Percentiles rank a stretch among this genome's conserved stretches.
phyloP scores from a whole-genome alignment of 768 basidiomycete genomes.

The Suillus placidus region DNA sequence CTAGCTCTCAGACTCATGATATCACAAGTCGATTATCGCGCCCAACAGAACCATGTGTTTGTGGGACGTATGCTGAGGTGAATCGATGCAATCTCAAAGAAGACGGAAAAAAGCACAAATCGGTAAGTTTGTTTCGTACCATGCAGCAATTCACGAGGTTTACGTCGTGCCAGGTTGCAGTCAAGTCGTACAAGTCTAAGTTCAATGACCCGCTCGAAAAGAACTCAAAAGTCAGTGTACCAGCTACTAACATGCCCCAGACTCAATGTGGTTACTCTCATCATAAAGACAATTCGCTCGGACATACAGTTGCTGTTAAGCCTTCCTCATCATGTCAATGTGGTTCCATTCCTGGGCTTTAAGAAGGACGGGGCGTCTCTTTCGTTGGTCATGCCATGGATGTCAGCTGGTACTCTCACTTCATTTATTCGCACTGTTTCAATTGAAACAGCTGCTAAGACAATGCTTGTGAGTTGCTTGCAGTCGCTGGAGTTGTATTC shows the following conservation, averaged over 20 bases:
- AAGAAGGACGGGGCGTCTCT: not conserved
- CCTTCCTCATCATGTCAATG: not conserved
- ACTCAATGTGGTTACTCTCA: not conserved
- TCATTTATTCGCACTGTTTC: not conserved
- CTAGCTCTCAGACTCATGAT: not conserved
- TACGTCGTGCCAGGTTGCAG: not conserved
- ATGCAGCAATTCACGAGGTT: too few relatives aligned
- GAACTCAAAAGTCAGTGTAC: not conserved
- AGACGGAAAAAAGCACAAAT: not conserved
- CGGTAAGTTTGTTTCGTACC: not conserved
- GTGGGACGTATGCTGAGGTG: too few relatives aligned
- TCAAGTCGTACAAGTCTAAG: conserved; percentile 1
- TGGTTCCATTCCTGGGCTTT: conserved; percentile 2
- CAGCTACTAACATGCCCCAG: too few relatives aligned
- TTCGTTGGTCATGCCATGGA: conserved; percentile 3
- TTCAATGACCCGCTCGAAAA: not conserved
- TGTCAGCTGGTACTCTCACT: not conserved
- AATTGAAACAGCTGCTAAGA: not conserved
- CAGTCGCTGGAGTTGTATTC: not conserved
- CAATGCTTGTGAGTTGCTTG: not conserved
- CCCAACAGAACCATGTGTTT: too few relatives aligned
- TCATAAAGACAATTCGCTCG: not conserved
- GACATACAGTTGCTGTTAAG: not conserved
- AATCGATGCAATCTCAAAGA: not conserved
- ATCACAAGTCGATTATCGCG: too few relatives aligned